Base-by-base conservation (phyloP, 495 filamentous ascomycete species). In the Aspergillus mulundensis region DNA sequence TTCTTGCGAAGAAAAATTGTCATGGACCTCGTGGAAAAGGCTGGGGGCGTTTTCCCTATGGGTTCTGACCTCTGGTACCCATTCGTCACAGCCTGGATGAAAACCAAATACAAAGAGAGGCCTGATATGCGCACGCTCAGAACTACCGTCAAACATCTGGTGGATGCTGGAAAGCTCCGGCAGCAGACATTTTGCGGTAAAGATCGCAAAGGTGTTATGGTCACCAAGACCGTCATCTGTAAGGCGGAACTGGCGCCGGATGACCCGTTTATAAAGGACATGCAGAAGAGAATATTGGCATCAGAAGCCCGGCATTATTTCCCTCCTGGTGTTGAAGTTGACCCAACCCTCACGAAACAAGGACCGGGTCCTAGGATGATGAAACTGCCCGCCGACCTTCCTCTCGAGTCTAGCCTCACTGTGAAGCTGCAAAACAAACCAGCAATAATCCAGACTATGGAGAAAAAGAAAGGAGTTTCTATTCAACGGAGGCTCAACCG, bases 1-100 rank as follows among this genome's bases (percentile, higher is more conserved):
- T 53, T 77, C 38, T 60, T 79, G 39, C 76, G 84, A 7, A 80
- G 77, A 39, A 81, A 82, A 19, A 85, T 92, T 38, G 76, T 96
- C 40, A 72, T 86, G 58, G 81, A 88, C 42, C 73, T 95, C 25
- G 65, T 95, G 8, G 76, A 87, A 24, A 80, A 77, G 43, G 87
- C 87, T 58, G 73, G 77, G 34, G 89, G 89, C 3, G 84, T 89
- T 3, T 92, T 88, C 54, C 89, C 89, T 11, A 83, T 85, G 21
- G 82, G 85, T n/a, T 77, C 78, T 50, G 84, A 88, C 44, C 72
- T 97, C 4, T 87, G 84, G 69, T 81, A 84, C 61, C 84, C 89
- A n/a, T 84, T 91, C 58, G 68, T 77, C 11, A 77, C 75, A 2
- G 68, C 77, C 36, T 91, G 86, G 84, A 69, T 76, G 23, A 84